phyloP scores from a whole-genome alignment of 768 basidiomycete genomes.

The Cystoderma amianthinum region DNA sequence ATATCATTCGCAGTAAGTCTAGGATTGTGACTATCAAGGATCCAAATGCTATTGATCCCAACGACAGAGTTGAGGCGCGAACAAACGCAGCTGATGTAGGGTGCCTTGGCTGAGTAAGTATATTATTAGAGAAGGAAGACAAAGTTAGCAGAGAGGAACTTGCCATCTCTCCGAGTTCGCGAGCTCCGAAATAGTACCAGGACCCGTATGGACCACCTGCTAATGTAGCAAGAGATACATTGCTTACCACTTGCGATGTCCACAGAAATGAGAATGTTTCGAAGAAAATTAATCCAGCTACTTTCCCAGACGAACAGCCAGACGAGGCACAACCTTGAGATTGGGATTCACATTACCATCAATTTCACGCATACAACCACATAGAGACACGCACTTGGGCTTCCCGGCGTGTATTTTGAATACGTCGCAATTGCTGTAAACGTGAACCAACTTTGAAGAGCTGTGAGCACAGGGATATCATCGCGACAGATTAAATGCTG shows the following conservation, averaged over 20 bases:
- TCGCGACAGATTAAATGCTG: constrained; percentile 15
- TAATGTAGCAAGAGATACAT: constrained; percentile 72
- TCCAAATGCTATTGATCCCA: constrained; percentile 84
- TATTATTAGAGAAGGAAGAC: constrained; percentile 3
- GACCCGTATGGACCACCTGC: constrained; percentile 74
- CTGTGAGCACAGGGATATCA: constrained; percentile 5
- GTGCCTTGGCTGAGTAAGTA: constrained; percentile 46
- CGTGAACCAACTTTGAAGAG: constrained; percentile 54
- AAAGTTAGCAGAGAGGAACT: constrained; percentile 7
- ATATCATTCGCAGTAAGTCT: constrained; percentile 57
- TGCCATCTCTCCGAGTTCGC: constrained; percentile 58
- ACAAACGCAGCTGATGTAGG: constrained; percentile 66
- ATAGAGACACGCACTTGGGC: constrained; percentile 49
- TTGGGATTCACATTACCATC: neutral
- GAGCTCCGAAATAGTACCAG: constrained; percentile 85
- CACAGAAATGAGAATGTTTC: constrained; percentile 81
- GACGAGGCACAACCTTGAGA: constrained; percentile 39
- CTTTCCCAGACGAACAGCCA: constrained; percentile 64
- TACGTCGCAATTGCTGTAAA: constrained; percentile 74
- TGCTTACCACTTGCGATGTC: constrained; percentile 78
- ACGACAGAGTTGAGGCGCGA: constrained; percentile 69
- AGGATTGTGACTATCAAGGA: constrained; percentile 78
- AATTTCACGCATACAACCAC: neutral
- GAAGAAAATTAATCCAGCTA: constrained; percentile 74
- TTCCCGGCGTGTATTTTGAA: constrained; percentile 74